A percentile compares a stretch with the other conserved stretches of the same genome.
phyloP scores from a whole-genome alignment of 2,329 filamentous ascomycete species.

The Lecanicillium sp. region DNA sequence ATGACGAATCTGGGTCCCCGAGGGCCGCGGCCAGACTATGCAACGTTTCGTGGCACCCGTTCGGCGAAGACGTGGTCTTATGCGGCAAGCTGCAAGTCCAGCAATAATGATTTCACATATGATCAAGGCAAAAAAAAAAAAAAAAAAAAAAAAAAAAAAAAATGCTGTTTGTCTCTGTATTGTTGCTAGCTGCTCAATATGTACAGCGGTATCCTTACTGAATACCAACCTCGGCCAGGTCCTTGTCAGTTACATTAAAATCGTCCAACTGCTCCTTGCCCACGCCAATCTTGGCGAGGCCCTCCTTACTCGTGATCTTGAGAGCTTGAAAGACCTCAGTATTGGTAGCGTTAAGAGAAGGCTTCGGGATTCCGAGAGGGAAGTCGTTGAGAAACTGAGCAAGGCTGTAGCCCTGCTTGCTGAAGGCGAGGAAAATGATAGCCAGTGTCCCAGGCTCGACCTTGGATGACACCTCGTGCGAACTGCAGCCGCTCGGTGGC shows the following conservation, averaged over 20 bases:
- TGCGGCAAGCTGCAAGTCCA: constrained; percentile 58
- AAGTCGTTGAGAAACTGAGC: neutral
- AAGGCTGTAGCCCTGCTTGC: constrained; percentile 3
- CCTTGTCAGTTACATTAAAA: neutral
- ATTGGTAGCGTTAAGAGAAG: neutral
- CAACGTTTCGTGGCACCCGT: constrained; percentile 65
- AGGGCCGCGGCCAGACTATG: constrained; percentile 59
- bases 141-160: too few species aligned
- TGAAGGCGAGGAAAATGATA: neutral
- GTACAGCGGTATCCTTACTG: neutral
- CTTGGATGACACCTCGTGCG: neutral
- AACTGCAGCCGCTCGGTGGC: neutral
- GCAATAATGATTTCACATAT: too few species aligned
- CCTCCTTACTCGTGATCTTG: neutral
- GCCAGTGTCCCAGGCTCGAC: neutral
- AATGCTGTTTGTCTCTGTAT: too few species aligned
- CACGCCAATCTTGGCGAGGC: neutral
- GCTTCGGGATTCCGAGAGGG: neutral
- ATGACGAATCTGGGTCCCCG: constrained; percentile 43
- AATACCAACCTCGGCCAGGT: neutral
- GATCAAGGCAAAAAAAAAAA: too few species aligned
- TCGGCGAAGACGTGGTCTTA: constrained; percentile 78
- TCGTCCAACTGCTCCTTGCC: neutral
- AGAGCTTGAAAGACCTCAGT: neutral
- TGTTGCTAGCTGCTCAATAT: neutral